Evolutionary conservation across 192 early-diverging fungal species (phyloP), one percentile per base, ranked within the genome.

Genomic region (Spizellomyces punctatus): DNA sequence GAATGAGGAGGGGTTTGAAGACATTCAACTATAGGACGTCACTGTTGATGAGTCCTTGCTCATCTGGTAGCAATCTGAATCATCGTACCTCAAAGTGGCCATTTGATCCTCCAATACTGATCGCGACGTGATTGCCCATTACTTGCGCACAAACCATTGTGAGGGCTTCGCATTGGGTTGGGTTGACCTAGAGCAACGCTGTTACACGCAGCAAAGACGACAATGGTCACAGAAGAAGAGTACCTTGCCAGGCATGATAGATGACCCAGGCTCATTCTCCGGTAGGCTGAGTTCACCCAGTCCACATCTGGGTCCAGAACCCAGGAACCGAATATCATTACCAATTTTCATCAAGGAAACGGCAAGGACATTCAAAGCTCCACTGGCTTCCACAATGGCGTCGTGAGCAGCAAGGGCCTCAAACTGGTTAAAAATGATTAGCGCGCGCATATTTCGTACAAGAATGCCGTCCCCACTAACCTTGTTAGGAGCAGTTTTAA

Each of bases 131-230:
- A 89, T 99, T 99, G 79, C 97, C 97, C 88, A 99, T 96, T 49
- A 99, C 94, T 78, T 98, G 96, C 45, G 94, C 91, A 78, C 95
- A 96, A 46, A 98, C 93, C 96, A 99, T 99, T 42, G 96, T 99
- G 88, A 99, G 88, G 55, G 97, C 95, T 83, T 99, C 96, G 85
- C 93, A 96, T 83, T 99, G 97, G 21, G 97, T 99, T 57, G 97
- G 97, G 82, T 99, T 99, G 65, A 99, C 94, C 56, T 78, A 48
- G 10, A 71, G 19, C 60, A 14, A 47, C 10, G 12, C 36, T 17
- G 19, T 16, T n/a, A 67, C 44, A 10, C 12, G 16, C 14, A 71
- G 3, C 66, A 63, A 62, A 16, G 12, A 1, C n/a, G 19, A 10
- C 54, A 10, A 10, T 17, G 54, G 8, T 27, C 22, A 42, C 49